Evolutionary conservation across 2,329 filamentous ascomycete genomes (phyloP), one percentile per base, ranked within the genome.

Genomic region (Tothia fuscella): DNA sequence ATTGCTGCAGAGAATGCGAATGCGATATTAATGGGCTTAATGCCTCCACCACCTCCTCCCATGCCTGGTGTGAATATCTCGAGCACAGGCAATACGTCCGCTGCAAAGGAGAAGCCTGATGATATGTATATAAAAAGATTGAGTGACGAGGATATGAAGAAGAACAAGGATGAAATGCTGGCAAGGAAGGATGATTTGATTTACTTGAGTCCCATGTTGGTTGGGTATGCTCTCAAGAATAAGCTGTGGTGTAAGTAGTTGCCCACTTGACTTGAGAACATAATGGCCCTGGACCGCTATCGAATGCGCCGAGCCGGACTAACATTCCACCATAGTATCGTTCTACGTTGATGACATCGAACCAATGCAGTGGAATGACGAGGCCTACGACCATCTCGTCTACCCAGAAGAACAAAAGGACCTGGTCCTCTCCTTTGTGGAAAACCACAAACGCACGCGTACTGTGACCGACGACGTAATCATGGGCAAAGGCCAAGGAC

Each of bases 361-460:
- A 5, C 60, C 65, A 6, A 67, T 72, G 46, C 51, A 51, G 3
- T 73, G 67, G 57, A 61, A 60, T 44, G 50, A 57, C 0, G 51
- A 53, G 2, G 68, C 69, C 3, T 72, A 71, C 42, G 59, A 66
- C 3, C 63, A 57, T 16, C 54, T 72, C 2, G 64, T 71, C n/a
- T 53, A 71, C 14, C 64, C 64, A 0, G 47, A 55, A n/a, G 56
- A 60, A 16, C 62, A 69, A 45, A 71, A 72, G 46, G 56, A 65
- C 19, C 51, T 71, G 20, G 62, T 72, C 33, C 57, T 68, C 4
- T 65, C 64, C 5, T 60, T 71, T 49, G 64, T 65, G 12, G 57
- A 62, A 16, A 60, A 60, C 6, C 65, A 70, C 30, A 20, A 38
- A 21, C 28, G 39, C 12, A 36, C 37, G 6, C 16, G 20, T 6